Conservation (phyloP, 345 rosid genomes). For the Clarkia xantiana region DNA sequence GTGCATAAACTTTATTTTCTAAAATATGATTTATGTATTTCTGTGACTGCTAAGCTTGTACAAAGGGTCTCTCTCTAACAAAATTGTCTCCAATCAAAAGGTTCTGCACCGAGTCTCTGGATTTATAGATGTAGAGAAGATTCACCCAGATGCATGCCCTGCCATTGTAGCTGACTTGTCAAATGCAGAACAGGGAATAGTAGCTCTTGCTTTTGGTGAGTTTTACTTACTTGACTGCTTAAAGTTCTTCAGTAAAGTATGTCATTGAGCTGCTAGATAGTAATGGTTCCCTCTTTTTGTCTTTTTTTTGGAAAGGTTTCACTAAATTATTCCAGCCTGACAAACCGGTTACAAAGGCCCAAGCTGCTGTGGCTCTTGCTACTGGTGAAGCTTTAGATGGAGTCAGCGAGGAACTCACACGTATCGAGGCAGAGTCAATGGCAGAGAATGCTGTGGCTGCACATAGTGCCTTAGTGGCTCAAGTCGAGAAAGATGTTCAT, state of each 20-base stretch:
- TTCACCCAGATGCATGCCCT: slow-evolving; percentile 89
- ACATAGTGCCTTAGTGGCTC: slow-evolving; percentile 63
- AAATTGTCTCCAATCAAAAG: slow-evolving; percentile 17
- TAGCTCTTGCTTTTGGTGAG: slow-evolving; percentile 84
- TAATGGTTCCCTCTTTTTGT: slow-evolving; percentile 5
- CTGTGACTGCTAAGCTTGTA: neutral
- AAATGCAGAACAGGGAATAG: slow-evolving; percentile 74
- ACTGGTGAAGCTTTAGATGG: slow-evolving; percentile 65
- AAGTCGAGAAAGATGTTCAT: slow-evolving; percentile 72
- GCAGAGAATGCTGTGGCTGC: slow-evolving; percentile 79
- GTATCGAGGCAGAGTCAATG: slow-evolving; percentile 79
- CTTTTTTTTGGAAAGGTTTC: slow-evolving; percentile 33
- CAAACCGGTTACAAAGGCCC: slow-evolving; percentile 93
- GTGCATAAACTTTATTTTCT: slow-evolving; percentile 16
- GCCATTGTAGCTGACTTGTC: slow-evolving; percentile 78
- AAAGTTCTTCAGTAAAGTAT: neutral
- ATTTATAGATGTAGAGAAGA: slow-evolving; percentile 64
- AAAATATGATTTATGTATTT: neutral
- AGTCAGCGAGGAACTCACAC: slow-evolving; percentile 80
- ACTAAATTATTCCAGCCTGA: slow-evolving; percentile 81
- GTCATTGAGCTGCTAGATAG: slow-evolving; percentile 11
- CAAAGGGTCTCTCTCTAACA: neutral
- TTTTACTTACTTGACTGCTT: slow-evolving; percentile 10
- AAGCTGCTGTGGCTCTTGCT: slow-evolving; percentile 84
- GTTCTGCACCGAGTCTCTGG: slow-evolving; percentile 57